These are phyloP conservation scores for Termitomyces sp. DNA, from an alignment of 768 basidiomycete genomes.

Conservation along the genomic window DNA sequence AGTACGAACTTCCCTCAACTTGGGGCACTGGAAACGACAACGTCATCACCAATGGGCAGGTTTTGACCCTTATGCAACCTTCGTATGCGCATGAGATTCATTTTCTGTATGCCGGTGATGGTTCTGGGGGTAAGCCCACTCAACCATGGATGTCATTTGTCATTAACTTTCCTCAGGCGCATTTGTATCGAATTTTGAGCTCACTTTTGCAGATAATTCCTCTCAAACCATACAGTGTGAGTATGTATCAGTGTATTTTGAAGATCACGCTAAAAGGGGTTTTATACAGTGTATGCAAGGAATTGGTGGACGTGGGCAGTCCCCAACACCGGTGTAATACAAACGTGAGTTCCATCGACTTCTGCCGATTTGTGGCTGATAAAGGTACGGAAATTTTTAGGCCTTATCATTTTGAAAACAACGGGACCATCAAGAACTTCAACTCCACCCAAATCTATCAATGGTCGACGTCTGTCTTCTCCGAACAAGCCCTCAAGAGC, in stretches of 20 bases:
- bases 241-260: slow-evolving; percentile 1
- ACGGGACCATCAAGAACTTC: slow-evolving; percentile 31
- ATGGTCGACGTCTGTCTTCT: slow-evolving; percentile 40
- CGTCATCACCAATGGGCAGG: slow-evolving; percentile 39
- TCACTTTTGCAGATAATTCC: slow-evolving; percentile 35
- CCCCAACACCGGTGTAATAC: slow-evolving; percentile 40
- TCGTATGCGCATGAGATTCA: slow-evolving; percentile 44
- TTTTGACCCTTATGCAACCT: slow-evolving; percentile 27
- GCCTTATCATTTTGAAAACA: slow-evolving; percentile 40
- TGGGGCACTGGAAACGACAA: slow-evolving; percentile 45
- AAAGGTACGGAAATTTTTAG: slow-evolving; percentile 20
- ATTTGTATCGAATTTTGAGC: slow-evolving; percentile 28
- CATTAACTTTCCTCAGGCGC: slow-evolving; percentile 15
- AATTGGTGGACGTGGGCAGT: slow-evolving; percentile 42
- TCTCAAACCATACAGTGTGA: slow-evolving; percentile 30
- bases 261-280: background rate
- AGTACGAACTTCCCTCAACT: slow-evolving; percentile 39
- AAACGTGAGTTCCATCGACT: slow-evolving; percentile 28
- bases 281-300: slow-evolving; percentile 35
- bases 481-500: slow-evolving; percentile 33
- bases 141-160: background rate
- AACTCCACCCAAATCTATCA: slow-evolving; percentile 43
- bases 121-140: slow-evolving; percentile 4
- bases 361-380: background rate
- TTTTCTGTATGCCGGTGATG: slow-evolving; percentile 44